These are phyloP conservation scores for Escallonia herrerae DNA, from an alignment of 129 eudicot genomes.

Conservation along the genomic window DNA sequence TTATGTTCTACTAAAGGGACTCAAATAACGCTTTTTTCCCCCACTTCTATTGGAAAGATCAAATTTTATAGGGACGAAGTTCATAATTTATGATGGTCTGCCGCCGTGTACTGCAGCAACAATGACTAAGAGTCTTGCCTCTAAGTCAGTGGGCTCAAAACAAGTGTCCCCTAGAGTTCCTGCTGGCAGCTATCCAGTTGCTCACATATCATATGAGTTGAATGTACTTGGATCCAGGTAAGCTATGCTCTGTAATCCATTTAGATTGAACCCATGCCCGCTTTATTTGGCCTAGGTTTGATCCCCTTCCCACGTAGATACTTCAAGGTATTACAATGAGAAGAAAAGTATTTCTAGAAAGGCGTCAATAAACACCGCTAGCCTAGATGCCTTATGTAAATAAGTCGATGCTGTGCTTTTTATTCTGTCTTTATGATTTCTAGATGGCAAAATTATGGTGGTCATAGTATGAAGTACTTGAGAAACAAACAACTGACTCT, in stretches of 20 bases:
- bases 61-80: conserved; percentile 86
- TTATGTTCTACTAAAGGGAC: conserved; percentile 1
- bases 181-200: conserved; percentile 70
- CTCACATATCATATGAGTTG: conserved; percentile 82
- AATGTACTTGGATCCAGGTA: conserved; percentile 89
- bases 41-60: conserved; percentile 34
- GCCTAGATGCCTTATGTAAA: too few species aligned
- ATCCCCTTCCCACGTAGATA: too few species aligned
- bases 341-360: too few species aligned
- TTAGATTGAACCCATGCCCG: too few species aligned
- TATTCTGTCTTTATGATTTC: not conserved
- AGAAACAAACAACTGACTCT: not conserved
- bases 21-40: not conserved
- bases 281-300: too few species aligned
- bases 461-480: not conserved
- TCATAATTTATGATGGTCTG: conserved; percentile 63
- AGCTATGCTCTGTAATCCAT: not conserved
- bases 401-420: not conserved
- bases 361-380: too few species aligned
- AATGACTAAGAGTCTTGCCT: conserved; percentile 54
- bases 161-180: conserved; percentile 63
- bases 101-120: conserved; percentile 69
- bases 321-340: not conserved
- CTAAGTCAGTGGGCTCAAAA: conserved; percentile 60
- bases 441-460: not conserved